phyloP scores from a whole-genome alignment of 139 green algal genomes.

The Diplosphaera chodatii region DNA sequence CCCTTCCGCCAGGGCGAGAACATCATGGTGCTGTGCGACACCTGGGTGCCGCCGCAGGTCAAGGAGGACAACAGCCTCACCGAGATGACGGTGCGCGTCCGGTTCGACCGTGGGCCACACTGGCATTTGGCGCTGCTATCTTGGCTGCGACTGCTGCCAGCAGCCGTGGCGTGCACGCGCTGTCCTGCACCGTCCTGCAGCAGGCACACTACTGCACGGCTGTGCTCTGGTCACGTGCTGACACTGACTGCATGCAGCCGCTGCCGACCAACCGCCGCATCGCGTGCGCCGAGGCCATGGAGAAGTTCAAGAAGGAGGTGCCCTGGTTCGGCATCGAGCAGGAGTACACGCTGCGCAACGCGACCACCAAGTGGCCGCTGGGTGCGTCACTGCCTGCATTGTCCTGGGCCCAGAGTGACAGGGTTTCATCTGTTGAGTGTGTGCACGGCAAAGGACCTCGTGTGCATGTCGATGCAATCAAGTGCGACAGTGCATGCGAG shows the following conservation, averaged over 20 bases:
- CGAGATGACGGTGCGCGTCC: background rate
- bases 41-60: conserved; percentile 76
- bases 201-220: too few relatives aligned
- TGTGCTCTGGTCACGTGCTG: conserved; percentile 1
- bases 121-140: too few relatives aligned
- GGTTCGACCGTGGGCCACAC: too few relatives aligned
- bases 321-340: conserved; percentile 96
- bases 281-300: conserved; percentile 11
- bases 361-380: conserved; percentile 92
- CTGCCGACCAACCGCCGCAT: conserved; percentile 91
- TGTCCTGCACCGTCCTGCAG: too few relatives aligned
- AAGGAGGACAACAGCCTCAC: conserved; percentile 58
- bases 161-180: too few relatives aligned
- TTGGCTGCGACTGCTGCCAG: too few relatives aligned
- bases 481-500: too few relatives aligned
- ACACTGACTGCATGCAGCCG: conserved; percentile 30
- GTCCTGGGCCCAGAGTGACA: too few relatives aligned
- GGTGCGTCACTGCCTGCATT: too few relatives aligned
- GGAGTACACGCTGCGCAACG: conserved; percentile 97
- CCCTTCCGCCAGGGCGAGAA: conserved; percentile 83
- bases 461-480: too few relatives aligned
- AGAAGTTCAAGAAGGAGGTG: conserved; percentile 58
- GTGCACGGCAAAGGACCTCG: too few relatives aligned
- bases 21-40: conserved; percentile 94
- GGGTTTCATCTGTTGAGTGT: too few relatives aligned